Evolutionary conservation across 352 stramenopile genomes (phyloP).

Genomic region (Pythium sukuiense): DNA sequence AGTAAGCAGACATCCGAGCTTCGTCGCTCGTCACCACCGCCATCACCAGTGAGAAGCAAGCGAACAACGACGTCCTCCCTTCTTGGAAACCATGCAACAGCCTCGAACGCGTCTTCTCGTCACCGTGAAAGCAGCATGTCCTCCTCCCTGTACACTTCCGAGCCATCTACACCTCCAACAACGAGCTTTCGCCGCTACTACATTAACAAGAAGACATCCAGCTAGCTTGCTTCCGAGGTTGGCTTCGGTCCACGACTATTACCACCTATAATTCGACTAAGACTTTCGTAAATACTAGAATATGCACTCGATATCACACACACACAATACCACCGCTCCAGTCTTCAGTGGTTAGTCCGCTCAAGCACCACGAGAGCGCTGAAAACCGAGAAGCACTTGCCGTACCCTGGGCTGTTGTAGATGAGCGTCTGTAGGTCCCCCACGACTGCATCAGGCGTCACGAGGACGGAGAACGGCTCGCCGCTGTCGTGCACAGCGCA

Average conservation of each 20-base stretch:
- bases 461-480: no score
- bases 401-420: no score
- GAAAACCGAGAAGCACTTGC: no score
- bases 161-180: neutral
- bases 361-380: no score
- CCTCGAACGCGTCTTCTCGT: neutral
- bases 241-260: neutral
- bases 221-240: neutral
- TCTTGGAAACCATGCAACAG: neutral
- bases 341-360: no score
- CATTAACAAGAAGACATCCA: slow-evolving; percentile 16
- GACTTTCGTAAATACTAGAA: no score
- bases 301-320: no score
- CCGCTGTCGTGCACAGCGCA: no score
- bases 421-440: no score
- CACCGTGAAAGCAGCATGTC: neutral
- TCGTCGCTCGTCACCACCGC: slow-evolving; percentile 2
- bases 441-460: no score
- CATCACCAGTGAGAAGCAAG: neutral
- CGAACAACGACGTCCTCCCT: neutral
- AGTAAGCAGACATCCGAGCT: slow-evolving; percentile 7
- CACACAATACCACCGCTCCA: no score
- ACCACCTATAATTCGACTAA: no score
- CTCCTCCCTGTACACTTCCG: neutral
- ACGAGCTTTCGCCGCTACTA: slow-evolving; percentile 32